Evolutionary conservation across 2,329 filamentous ascomycete genomes (phyloP).

Genomic region (Sporothrix mexicana): DNA sequence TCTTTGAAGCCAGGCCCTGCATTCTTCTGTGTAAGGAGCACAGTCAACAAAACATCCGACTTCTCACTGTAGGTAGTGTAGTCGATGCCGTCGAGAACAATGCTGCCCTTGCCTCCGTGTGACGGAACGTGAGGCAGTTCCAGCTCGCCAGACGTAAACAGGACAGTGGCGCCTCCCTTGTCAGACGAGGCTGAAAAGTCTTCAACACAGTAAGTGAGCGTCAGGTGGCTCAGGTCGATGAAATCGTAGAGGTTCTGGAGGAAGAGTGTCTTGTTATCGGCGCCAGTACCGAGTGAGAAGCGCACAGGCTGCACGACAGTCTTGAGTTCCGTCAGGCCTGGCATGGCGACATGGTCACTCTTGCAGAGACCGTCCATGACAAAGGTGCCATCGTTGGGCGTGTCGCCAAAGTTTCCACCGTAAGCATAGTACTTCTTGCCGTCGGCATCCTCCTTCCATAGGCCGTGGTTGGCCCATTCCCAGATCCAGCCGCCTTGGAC

Average conservation of each 20-base stretch:
- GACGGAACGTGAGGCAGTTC: constrained; percentile 51
- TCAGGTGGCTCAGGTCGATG: constrained; percentile 51
- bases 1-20: constrained; percentile 51
- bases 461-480: constrained; percentile 69
- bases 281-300: constrained; percentile 47
- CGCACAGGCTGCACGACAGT: constrained; percentile 63
- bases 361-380: constrained; percentile 66
- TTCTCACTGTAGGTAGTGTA: constrained; percentile 52
- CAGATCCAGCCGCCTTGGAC: constrained; percentile 72
- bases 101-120: constrained; percentile 44
- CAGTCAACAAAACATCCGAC: constrained; percentile 30
- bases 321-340: constrained; percentile 62
- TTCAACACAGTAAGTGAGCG: constrained; percentile 53
- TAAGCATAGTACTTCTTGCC: constrained; percentile 61
- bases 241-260: constrained; percentile 60
- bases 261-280: constrained; percentile 39
- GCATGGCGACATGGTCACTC: constrained; percentile 59
- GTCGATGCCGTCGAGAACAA: constrained; percentile 44
- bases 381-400: constrained; percentile 65
- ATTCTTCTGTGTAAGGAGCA: background rate
- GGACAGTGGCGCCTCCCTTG: constrained; percentile 34
- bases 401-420: constrained; percentile 67
- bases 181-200: constrained; percentile 43
- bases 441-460: constrained; percentile 54
- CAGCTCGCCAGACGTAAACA: constrained; percentile 48